phyloP scores from a whole-genome alignment of 345 rosid species.

The Syzygium jambos region DNA sequence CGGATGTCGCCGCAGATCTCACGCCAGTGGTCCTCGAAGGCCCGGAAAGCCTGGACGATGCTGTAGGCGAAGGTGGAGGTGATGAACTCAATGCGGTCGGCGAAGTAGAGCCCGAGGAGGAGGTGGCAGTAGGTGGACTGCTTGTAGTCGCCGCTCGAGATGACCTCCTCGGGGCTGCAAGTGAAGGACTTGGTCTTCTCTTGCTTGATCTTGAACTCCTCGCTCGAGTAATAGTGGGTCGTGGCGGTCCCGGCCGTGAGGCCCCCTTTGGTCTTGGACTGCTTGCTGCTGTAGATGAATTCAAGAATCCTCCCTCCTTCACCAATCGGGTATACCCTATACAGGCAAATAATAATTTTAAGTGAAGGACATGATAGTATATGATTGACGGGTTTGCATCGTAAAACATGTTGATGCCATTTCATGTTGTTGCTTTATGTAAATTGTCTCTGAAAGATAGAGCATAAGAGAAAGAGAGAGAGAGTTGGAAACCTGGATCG shows the following conservation, averaged over 20 bases:
- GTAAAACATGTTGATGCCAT: not conserved
- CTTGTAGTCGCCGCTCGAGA: slow-evolving; percentile 66
- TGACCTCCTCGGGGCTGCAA: slow-evolving; percentile 79
- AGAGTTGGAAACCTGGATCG: slow-evolving; percentile 54
- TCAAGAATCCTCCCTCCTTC: slow-evolving; percentile 90
- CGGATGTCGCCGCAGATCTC: slow-evolving; percentile 64
- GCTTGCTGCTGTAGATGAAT: slow-evolving; percentile 79
- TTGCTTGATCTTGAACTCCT: slow-evolving; percentile 83
- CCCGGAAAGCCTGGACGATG: slow-evolving; percentile 68
- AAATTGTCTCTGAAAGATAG: not conserved
- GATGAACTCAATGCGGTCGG: slow-evolving; percentile 52
- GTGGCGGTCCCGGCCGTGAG: slow-evolving; percentile 81
- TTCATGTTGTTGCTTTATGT: not conserved
- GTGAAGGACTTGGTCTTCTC: slow-evolving; percentile 62
- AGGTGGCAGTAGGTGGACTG: slow-evolving; percentile 92
- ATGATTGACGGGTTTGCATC: not conserved
- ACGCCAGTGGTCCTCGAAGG: slow-evolving; percentile 67
- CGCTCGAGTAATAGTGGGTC: slow-evolving; percentile 75
- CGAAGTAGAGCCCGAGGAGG: slow-evolving; percentile 65
- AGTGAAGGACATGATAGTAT: not conserved
- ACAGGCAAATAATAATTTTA: not conserved
- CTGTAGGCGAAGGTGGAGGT: slow-evolving; percentile 83
- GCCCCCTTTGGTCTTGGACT: slow-evolving; percentile 67
- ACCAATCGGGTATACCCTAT: slow-evolving; percentile 59
- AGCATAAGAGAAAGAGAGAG: not conserved